Conservation (phyloP, 805 yeast species). For the Sungouiozyma ichnusensis region DNA sequence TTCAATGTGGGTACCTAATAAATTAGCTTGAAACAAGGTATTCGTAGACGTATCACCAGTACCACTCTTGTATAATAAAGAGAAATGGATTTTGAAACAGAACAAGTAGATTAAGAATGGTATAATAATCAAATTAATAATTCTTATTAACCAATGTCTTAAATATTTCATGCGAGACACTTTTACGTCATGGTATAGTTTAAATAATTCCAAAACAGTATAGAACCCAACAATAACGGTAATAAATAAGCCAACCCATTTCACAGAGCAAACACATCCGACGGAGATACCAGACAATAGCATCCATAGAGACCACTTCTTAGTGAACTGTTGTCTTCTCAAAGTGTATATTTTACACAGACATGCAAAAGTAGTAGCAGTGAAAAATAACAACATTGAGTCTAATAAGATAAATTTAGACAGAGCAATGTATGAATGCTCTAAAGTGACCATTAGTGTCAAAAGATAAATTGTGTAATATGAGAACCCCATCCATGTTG, state of each 20-base stretch:
- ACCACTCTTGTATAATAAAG: conserved; percentile 67
- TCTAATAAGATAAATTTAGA: conserved; percentile 86
- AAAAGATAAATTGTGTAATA: conserved; percentile 67
- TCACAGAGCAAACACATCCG: conserved; percentile 77
- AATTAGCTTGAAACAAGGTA: conserved; percentile 79
- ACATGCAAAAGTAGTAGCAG: conserved; percentile 69
- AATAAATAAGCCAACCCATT: conserved; percentile 75
- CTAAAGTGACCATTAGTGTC: conserved; percentile 70
- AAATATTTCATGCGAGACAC: conserved; percentile 30
- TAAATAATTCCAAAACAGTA: conserved; percentile 41
- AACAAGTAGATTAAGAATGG: conserved; percentile 62
- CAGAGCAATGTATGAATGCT: conserved; percentile 72
- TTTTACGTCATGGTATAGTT: conserved; percentile 30
- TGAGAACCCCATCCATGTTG: conserved; percentile 64
- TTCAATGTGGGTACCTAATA: conserved; percentile 54
- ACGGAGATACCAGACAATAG: conserved; percentile 52
- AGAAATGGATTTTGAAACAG: conserved; percentile 75
- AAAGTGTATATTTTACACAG: conserved; percentile 62
- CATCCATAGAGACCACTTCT: conserved; percentile 66
- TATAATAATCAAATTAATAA: conserved; percentile 52
- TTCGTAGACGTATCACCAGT: conserved; percentile 90
- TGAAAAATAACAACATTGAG: conserved; percentile 82
- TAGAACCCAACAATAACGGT: conserved; percentile 53
- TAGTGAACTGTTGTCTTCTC: conserved; percentile 43
- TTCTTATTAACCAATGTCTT: conserved; percentile 65